Base-by-base conservation (phyloP, 192 early-diverging fungal species). In the Coemansia sp. region DNA sequence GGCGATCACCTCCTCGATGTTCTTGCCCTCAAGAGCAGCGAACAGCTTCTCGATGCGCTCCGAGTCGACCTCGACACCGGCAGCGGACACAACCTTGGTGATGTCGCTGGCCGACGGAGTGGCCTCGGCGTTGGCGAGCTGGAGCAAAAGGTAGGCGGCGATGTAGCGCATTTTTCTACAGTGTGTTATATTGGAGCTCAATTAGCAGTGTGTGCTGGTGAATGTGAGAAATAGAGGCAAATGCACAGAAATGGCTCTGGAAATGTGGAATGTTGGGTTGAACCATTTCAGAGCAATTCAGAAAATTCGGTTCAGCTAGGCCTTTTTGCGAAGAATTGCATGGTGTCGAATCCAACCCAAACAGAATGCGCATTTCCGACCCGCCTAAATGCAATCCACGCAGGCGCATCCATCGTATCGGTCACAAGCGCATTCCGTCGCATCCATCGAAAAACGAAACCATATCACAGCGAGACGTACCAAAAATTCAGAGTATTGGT, bases 61-160 rank as follows among this genome's bases (percentile, higher is more conserved):
- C 57, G 78, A 69, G 75, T 98, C 97, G 61, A 87, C 87, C 74
- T 98, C 95, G 68, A 93, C 84, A 76, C 97, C 97, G 72, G 93
- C 97, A 72, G 94, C 82, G 31, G 84, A 71, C 68, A 98, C 87
- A 80, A 98, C 86, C 69, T 80, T 79, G 78, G 87, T 86, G 85
- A 98, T 84, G 72, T 90, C 87, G 31, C 81, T 84, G 64, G 87
- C 87, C 71, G 90, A 73, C 64, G 94, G 93, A 66, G 87, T 65
- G 61, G 84, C 85, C 66, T 78, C 75, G 74, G 93, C 91, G 76
- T 94, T 93, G 82, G 87, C 94, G 80, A 90, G 84, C 74, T 84
- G 84, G 78, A 94, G 89, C 72, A 98, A 91, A 74, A 98, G 87
- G 89, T 96, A 98, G 80, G 97, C 96, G 71, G 93, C 96, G 75